Base-by-base conservation (phyloP, 108 stramenopile species). In the Nannochloropsis granulata region DNA sequence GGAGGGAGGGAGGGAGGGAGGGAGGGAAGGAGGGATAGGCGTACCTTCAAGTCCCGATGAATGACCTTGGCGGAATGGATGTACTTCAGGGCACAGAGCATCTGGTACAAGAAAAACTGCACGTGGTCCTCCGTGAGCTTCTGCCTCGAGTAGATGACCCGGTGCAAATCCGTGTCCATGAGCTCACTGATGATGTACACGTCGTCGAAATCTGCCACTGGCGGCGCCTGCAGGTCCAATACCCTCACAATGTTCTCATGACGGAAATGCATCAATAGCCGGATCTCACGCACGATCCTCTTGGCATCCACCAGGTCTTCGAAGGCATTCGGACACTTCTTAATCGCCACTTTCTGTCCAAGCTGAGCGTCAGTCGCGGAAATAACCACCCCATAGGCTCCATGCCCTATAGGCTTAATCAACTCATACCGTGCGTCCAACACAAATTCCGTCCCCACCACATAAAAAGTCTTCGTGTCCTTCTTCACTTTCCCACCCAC, bases 271-370 rank as follows among this genome's bases (percentile, higher is more conserved):
- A 90, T 81, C 81, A 93, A 84, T 43, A 93, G 89, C 34, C 92
- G 89, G 44, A 99, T 98, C 92, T 99, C 99, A 19, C 99, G 92
- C 13, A 99, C 91, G 83, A 99, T 99, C 45, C 99, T 95, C 92
- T 98, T 99, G 45, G 99, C 99, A 87, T 99, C 99, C 56, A 98
- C 94, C 83, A 98, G 94, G 88, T 99, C 99, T 43, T 97, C 94
- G 90, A 98, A 98, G 12, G 91, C 91, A 26, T 90, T 87, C 10
- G 96, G 94, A 12, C 98, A 94, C 94, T 98, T 99, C 88, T 99
- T 99, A 83, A 99, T 98, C 24, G 99, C 99, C 79, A 98, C 97
- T 79, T 93, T 89, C 8, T 83, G 44, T 3, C 86, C 95, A 44
- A 98, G 97, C 81, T 93, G 90, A 21, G 13, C 45, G 85, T 83